Conservation (phyloP, 2,329 filamentous ascomycete genomes). For the Epichloe brachyelytri region DNA sequence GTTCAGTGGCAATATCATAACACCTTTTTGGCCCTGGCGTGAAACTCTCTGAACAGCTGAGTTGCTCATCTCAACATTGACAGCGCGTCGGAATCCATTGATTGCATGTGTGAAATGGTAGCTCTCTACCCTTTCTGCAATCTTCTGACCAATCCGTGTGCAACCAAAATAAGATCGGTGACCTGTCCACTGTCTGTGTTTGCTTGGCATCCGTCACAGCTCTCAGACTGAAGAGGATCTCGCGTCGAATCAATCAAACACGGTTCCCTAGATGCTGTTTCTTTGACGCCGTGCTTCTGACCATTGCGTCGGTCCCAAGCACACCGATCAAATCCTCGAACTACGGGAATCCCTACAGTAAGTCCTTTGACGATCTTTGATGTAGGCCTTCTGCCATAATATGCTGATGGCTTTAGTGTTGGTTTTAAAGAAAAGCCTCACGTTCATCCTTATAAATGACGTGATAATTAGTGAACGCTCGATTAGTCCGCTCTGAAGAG, state of each 20-base stretch:
- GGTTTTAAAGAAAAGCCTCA: conserved; percentile 73
- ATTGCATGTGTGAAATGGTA: conserved; percentile 97
- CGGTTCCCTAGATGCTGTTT: neutral
- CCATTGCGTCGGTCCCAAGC: conserved; percentile 63
- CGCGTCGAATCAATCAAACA: neutral
- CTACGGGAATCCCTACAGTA: conserved; percentile 73
- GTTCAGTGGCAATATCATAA: conserved; percentile 90
- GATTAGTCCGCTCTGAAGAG: conserved; percentile 31
- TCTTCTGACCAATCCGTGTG: conserved; percentile 92
- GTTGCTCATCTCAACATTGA: conserved; percentile 72
- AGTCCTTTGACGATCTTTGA: conserved; percentile 73
- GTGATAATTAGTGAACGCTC: conserved; percentile 59
- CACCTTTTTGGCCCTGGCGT: conserved; percentile 65
- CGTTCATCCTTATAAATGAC: conserved; percentile 69
- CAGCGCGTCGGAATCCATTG: conserved; percentile 72
- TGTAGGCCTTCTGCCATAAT: conserved; percentile 71
- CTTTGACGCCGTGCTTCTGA: neutral
- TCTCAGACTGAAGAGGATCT: conserved; percentile 17
- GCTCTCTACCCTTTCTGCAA: conserved; percentile 87
- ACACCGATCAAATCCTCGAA: conserved; percentile 72
- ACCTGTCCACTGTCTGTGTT: conserved; percentile 56
- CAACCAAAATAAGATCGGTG: conserved; percentile 78
- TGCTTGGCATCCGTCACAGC: conserved; percentile 46
- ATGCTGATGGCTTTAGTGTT: conserved; percentile 69
- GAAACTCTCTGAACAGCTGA: conserved; percentile 63